Base-by-base conservation (phyloP, 1,284 basidiomycete species). In the Agaricales sp. region DNA sequence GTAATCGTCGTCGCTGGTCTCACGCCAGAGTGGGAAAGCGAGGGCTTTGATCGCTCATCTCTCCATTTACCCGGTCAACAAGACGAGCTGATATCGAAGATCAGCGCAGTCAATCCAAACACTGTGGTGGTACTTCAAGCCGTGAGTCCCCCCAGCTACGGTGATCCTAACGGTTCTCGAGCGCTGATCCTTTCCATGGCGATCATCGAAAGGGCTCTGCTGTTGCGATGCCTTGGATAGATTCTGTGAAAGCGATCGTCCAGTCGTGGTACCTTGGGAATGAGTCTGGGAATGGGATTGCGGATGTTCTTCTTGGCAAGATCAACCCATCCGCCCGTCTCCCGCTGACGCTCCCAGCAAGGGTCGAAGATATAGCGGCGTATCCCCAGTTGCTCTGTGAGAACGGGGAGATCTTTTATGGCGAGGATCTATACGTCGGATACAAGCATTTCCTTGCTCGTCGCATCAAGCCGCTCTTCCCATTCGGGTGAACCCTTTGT, bases 191-290 rank as follows among this genome's bases (percentile, higher is more conserved):
- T 48, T 37, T 25, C 4, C 30, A 43, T 43, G 47, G 47, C 35
- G 41, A 49, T 22, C 14, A 50, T 12, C 37, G 13, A 26, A 21
- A 82, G 80, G 80, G 80, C 4, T 82, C 80, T 18, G 74, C 79
- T 4, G 73, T 80, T 12, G 75, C 80, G 0, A 82, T 82, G 80
- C 79, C 80, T 11, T 83, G 80, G 80, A 65, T 75, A 1, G 55
- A 71, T 47, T 62, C 70, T 18, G 74, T 80, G 14, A 61, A 63
- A n/a, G 73, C 71, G 1, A 61, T 82, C 25, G 55, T 83, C 4
- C 79, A 82, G 53, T 66, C 78, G 0, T 83, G 80, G 80, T 88
- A 87, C 58, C 78, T 77, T 3, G 87, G 87, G 2, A 87, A 89
- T 59, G 85, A 87, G 62, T 68, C 71, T 13, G 87, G 87, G 2